Conservation (phyloP, 495 filamentous ascomycete species). For the Monascus purpureus region DNA sequence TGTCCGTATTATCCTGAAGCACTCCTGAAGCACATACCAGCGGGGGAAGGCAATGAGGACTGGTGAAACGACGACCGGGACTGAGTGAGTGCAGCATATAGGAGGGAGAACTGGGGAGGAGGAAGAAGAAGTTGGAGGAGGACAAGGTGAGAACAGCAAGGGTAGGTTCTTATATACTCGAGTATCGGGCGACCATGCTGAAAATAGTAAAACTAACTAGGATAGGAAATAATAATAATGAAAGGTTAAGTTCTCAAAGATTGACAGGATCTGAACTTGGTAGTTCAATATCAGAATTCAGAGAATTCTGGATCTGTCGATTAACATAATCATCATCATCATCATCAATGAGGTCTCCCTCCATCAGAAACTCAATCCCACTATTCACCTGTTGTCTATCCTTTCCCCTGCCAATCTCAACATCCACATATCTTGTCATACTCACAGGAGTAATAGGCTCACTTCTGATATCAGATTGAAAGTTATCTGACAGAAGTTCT, state of each 20-base stretch:
- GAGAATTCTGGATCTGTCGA: conserved; percentile 8
- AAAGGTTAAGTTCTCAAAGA: conserved; percentile 1
- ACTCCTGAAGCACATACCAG: no score
- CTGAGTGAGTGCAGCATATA: no score
- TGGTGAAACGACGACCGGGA: no score
- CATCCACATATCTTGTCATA: conserved; percentile 29
- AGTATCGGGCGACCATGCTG: background rate
- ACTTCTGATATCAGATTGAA: conserved; percentile 30
- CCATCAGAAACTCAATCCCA: conserved; percentile 48
- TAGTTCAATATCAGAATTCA: conserved; percentile 15
- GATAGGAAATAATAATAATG: no score
- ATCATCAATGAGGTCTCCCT: conserved; percentile 34
- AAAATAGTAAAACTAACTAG: background rate
- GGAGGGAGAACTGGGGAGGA: no score
- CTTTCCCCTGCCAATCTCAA: conserved; percentile 33
- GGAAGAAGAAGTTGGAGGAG: no score
- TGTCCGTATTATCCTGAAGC: no score
- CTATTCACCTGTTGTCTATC: conserved; percentile 40
- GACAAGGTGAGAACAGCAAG: no score
- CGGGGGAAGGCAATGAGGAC: no score
- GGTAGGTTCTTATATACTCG: background rate
- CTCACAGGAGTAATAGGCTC: conserved; percentile 34
- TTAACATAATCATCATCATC: conserved; percentile 15
- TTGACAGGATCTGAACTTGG: conserved; percentile 4
- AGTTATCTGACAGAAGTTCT: conserved; percentile 29